phyloP scores from a whole-genome alignment of 768 basidiomycete genomes.

The Pisolithus orientalis region DNA sequence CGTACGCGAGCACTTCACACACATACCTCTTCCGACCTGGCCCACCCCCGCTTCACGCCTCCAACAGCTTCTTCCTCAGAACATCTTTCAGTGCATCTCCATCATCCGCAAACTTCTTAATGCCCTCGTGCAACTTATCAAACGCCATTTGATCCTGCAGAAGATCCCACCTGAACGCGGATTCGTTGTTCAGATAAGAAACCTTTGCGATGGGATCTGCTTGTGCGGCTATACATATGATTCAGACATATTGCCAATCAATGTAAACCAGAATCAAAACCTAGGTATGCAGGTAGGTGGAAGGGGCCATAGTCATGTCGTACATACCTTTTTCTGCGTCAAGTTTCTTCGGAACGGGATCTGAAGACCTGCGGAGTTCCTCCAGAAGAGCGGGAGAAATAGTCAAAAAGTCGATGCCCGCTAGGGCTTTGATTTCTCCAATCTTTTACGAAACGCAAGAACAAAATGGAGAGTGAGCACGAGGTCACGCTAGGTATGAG shows the following conservation, averaged over 20 bases:
- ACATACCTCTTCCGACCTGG: too few relatives aligned
- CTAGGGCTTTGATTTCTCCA: conserved; percentile 89
- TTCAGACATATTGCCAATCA: background rate
- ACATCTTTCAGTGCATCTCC: conserved; percentile 78
- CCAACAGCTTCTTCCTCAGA: conserved; percentile 56
- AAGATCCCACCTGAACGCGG: conserved; percentile 89
- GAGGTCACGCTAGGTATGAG: background rate
- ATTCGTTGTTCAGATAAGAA: conserved; percentile 80
- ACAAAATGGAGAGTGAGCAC: background rate
- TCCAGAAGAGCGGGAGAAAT: conserved; percentile 86
- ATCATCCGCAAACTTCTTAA: conserved; percentile 94
- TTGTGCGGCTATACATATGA: conserved; percentile 37
- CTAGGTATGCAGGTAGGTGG: too few relatives aligned
- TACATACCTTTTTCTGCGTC: conserved; percentile 50
- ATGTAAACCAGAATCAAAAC: background rate
- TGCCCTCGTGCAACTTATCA: conserved; percentile 95
- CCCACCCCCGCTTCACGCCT: background rate
- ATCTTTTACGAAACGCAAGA: conserved; percentile 31
- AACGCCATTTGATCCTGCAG: conserved; percentile 91
- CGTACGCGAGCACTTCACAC: too few relatives aligned
- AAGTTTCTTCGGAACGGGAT: conserved; percentile 77
- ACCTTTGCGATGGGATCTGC: conserved; percentile 70
- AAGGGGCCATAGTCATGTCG: conserved; percentile 24
- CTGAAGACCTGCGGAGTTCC: conserved; percentile 73
- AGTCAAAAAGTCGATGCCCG: conserved; percentile 94